A percentile compares a stretch with the other conserved stretches of the same genome.
phyloP scores from a whole-genome alignment of 495 filamentous ascomycete species.

The Xylaria curta region DNA sequence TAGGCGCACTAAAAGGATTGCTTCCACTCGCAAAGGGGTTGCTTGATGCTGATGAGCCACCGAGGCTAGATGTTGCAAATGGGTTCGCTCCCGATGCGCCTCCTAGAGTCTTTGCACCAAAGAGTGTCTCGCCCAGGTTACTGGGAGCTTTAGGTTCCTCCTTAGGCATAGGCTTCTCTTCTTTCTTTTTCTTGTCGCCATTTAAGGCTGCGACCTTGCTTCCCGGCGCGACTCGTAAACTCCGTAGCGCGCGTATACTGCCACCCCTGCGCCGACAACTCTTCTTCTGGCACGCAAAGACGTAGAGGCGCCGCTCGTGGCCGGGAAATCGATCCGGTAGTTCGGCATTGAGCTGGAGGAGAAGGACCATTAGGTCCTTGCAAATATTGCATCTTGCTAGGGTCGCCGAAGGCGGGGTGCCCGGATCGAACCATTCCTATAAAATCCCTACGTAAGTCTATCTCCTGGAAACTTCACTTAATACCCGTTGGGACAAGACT shows the following conservation, averaged over 20 bases:
- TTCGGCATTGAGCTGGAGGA: slow-evolving; percentile 91
- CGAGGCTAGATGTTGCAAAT: slow-evolving; percentile 44
- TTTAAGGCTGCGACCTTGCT: slow-evolving; percentile 33
- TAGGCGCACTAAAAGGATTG: slow-evolving; percentile 39
- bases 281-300: slow-evolving; percentile 80
- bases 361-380: slow-evolving; percentile 79
- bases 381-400: slow-evolving; percentile 90
- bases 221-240: slow-evolving; percentile 55
- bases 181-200: slow-evolving; percentile 44
- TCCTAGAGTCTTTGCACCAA: slow-evolving; percentile 53
- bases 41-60: slow-evolving; percentile 23
- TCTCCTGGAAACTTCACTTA: neutral
- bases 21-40: slow-evolving; percentile 39
- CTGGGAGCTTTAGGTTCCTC: slow-evolving; percentile 45
- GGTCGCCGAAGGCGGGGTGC: slow-evolving; percentile 72
- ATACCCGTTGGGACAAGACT: slow-evolving; percentile 34
- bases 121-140: slow-evolving; percentile 61
- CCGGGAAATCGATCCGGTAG: slow-evolving; percentile 83
- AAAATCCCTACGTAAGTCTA: neutral
- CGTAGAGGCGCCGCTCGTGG: slow-evolving; percentile 84
- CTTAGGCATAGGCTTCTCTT: slow-evolving; percentile 45
- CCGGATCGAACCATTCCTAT: slow-evolving; percentile 81
- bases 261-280: slow-evolving; percentile 84
- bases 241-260: slow-evolving; percentile 74
- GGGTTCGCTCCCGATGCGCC: slow-evolving; percentile 46